Evolutionary conservation across 83 land plant genomes (phyloP), one percentile per base, ranked within the genome.

Genomic region (Picea abies): DNA sequence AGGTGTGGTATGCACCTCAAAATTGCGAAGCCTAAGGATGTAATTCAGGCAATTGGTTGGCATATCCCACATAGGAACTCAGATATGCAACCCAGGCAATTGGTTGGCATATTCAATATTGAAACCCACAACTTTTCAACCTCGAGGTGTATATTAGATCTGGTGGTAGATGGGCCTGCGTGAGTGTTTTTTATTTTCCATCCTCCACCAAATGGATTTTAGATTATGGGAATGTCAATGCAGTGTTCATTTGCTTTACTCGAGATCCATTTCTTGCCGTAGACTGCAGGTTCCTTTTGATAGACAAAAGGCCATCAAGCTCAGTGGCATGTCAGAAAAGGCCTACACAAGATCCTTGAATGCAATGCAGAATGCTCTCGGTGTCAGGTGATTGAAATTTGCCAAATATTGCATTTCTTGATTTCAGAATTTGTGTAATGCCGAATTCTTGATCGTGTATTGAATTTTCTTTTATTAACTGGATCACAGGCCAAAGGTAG

Each of bases 261-360:
- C 35, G 35, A 32, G 35, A 2, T 2, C 35, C 2, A 32, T 32
- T 32, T 32, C 35, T 32, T 7, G 49, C 3, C 60, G 12, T 79
- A 96, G 99, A 83, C 80, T 88, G 63, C 86, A 93, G 35, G 85
- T 91, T 39, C 39, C 93, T 44, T 91, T 97, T 64, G 95, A 97
- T 81, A 82, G 95, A 5, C 87, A 88, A 29, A 83, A 63, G 16
- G 99, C 92, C 5, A 88, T 97, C 2, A 86, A 86, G 80, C 44
- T 91, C 52, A 95, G 96, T 84, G 99, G 99, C 25, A 85, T 97
- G 95, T 90, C 96, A 1, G 99, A 97, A 81, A 97, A 92, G 82
- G 98, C 99, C 14, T 97, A 97, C 81, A 94, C 58, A 25, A 86
- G 98, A 77, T 95, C 95, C 5, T 91, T 92, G 62, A 95, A 89